Conservation (phyloP, 1,284 basidiomycete species). For the Bondarzewia mesenterica region DNA sequence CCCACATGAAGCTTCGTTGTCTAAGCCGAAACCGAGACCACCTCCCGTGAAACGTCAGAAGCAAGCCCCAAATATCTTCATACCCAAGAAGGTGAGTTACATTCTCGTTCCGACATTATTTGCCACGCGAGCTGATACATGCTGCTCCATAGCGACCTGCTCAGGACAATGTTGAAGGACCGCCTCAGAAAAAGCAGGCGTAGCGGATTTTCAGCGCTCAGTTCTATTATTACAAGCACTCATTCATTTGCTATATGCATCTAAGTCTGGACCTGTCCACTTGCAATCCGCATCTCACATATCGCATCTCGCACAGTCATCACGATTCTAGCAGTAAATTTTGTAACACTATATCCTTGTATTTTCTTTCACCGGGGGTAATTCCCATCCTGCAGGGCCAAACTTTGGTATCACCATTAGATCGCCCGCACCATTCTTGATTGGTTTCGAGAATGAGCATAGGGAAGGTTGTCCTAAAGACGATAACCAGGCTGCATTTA, state of each 20-base stretch:
- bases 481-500: slow-evolving; percentile 88
- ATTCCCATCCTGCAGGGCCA: slow-evolving; percentile 76
- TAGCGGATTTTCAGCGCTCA: too few species aligned
- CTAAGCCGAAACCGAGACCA: slow-evolving; percentile 11
- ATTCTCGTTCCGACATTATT: not conserved
- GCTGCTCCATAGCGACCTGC: not conserved
- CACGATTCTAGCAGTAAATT: too few species aligned
- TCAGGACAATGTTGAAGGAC: not conserved
- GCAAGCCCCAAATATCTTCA: slow-evolving; percentile 21
- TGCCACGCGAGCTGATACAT: not conserved
- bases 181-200: not conserved
- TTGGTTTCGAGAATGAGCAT: slow-evolving; percentile 85
- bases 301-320: too few species aligned
- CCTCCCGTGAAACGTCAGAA: slow-evolving; percentile 21
- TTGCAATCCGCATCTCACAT: too few species aligned
- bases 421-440: slow-evolving; percentile 58
- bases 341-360: not conserved
- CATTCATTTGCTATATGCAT: too few species aligned
- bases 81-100: slow-evolving; percentile 21
- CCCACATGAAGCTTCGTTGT: not conserved
- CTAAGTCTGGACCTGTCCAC: too few species aligned
- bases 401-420: slow-evolving; percentile 76
- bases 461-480: slow-evolving; percentile 70
- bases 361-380: slow-evolving; percentile 64
- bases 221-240: too few species aligned